Percentiles rank a stretch among this genome's conserved stretches.
Evolutionary conservation across 352 stramenopile genomes (phyloP).

Genomic region (Phytophthora sojae): DNA sequence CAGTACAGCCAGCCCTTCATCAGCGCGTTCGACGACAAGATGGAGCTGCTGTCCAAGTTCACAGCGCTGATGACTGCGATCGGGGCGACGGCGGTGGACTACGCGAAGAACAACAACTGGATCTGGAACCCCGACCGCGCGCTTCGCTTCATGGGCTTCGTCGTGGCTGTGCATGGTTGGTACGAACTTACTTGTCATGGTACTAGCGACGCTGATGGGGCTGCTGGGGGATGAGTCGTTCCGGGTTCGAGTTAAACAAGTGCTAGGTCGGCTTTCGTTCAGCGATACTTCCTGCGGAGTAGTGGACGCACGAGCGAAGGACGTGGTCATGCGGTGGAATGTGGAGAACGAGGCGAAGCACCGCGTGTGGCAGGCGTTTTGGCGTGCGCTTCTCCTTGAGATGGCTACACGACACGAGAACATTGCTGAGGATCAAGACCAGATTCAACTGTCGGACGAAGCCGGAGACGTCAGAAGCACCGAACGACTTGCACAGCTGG

Average conservation of each 20-base stretch:
- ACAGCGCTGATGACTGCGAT: neutral
- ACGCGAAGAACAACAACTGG: slow-evolving; percentile 3
- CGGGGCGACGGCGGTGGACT: neutral
- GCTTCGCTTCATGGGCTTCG: neutral
- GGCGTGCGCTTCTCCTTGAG: neutral
- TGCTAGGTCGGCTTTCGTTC: neutral
- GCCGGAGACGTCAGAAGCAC: neutral
- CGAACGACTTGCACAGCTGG: neutral
- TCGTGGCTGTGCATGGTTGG: neutral
- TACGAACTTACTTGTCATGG: slow-evolving; percentile 1
- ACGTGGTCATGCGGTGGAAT: neutral
- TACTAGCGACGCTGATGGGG: neutral
- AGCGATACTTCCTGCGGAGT: neutral
- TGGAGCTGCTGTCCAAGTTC: slow-evolving; percentile 1
- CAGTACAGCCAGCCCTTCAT: neutral
- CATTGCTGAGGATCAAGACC: neutral
- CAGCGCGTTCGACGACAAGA: neutral
- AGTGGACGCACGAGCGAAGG: neutral
- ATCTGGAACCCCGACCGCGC: neutral
- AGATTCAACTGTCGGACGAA: neutral
- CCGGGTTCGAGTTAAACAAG: neutral
- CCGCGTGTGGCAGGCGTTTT: neutral
- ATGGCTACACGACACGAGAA: neutral
- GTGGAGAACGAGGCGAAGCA: neutral
- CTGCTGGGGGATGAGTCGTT: neutral